Conservation (phyloP, 2,329 filamentous ascomycete genomes). For the Xylariaceae sp. region DNA sequence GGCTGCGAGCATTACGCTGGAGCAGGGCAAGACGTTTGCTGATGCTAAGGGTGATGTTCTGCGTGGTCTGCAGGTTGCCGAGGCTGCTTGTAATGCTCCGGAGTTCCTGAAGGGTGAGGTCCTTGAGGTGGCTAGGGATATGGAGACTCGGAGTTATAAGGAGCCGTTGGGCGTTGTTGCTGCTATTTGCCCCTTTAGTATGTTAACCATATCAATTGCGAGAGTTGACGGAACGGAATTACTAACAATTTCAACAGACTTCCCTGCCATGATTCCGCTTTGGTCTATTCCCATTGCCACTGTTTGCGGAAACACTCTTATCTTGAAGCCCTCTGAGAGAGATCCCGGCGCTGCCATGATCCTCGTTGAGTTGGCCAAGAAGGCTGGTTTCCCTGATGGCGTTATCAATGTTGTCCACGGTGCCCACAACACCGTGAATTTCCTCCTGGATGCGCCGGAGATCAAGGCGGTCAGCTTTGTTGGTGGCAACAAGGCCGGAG, state of each 20-base stretch:
- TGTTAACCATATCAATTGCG: conserved; percentile 30
- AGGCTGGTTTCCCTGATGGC: conserved; percentile 76
- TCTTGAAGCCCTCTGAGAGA: conserved; percentile 82
- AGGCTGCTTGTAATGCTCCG: conserved; percentile 74
- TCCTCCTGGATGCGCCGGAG: conserved; percentile 75
- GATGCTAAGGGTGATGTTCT: conserved; percentile 79
- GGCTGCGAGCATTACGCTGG: conserved; percentile 77
- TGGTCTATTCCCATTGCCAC: conserved; percentile 85
- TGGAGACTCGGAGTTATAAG: conserved; percentile 79
- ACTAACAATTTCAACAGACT: conserved; percentile 51
- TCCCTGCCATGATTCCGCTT: conserved; percentile 88
- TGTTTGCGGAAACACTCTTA: conserved; percentile 75
- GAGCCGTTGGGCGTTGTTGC: conserved; percentile 78
- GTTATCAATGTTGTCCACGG: conserved; percentile 82
- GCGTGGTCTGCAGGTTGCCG: conserved; percentile 76
- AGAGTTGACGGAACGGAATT: not conserved
- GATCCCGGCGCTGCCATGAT: conserved; percentile 84
- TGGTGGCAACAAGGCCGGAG: conserved; percentile 79
- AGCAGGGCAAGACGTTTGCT: conserved; percentile 84
- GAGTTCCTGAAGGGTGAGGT: conserved; percentile 79
- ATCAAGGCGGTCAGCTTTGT: conserved; percentile 88
- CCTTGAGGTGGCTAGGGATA: conserved; percentile 80
- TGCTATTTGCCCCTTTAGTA: conserved; percentile 83
- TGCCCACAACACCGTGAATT: conserved; percentile 74
- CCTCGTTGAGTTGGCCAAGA: conserved; percentile 69